Evolutionary conservation across 2,329 filamentous ascomycete genomes (phyloP), one percentile per base, ranked within the genome.

Genomic region (Penicillium occitanis): DNA sequence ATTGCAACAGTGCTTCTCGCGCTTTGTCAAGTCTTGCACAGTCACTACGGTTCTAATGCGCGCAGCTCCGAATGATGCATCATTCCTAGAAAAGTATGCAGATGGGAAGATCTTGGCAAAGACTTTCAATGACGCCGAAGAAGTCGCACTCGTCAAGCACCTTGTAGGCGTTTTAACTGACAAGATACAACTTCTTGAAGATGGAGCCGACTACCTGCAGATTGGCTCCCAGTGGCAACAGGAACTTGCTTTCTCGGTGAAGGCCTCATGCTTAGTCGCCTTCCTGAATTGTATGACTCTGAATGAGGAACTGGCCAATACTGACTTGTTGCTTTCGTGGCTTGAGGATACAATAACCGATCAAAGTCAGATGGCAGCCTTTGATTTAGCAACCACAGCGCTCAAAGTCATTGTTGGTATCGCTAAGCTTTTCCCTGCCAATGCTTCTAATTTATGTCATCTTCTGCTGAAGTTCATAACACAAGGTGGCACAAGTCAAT

Each of bases 191-290:
- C 87, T 93, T 61, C 83, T 99, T 22, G 93, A 98, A 70, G 92
- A 93, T 59, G 91, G 91, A 67, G 90, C 92, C 1, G 95, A 98
- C 77, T 98, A 97, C 76, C 83, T 97, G 51, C 89, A 91, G 71
- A 86, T 98, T 66, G 91, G 91, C 65, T 94, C 93, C 1, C 85
- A 89, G 5, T 93, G 90, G 80, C 93, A 98, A 76, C 94, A 97
- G 78, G 88, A 85, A 67, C 85, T 98, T 64, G 92, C 93, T 4
- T 93, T 91, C 72, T 89, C 91, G 6, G 91, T 96, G 68, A 97
- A 97, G 78, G 88, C 91, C 0, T 88, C 90, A 68, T 90, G 92
- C 13, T 79, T 99, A 28, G 88, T 91, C 64, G 91, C 91, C 67
- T 97, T 92, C 72, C 80, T 98, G 59, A 96, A 93, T 75, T 98